Percentiles rank a stretch among this genome's conserved stretches.
Evolutionary conservation across 1,284 basidiomycete genomes (phyloP).

Genomic region (Xerocomus amazonicus): DNA sequence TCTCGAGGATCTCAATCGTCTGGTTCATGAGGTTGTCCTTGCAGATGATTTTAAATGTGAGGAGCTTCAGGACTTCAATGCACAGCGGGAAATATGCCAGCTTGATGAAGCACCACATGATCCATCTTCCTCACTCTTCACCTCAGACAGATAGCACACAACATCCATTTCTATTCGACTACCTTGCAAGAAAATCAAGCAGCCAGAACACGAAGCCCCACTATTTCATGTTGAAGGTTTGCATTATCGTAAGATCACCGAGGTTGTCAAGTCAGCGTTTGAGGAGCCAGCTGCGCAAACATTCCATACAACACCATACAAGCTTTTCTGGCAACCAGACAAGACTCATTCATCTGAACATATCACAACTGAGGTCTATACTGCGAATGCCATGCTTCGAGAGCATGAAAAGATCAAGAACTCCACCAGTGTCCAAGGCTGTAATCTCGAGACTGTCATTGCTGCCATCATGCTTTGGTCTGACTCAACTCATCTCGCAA

Average conservation of each 20-base stretch:
- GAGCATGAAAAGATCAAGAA: conserved; percentile 26
- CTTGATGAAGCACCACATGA: conserved; percentile 11
- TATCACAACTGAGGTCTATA: conserved; percentile 34
- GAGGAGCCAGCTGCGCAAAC: conserved; percentile 5
- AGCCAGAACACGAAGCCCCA: not conserved
- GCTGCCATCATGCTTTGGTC: conserved; percentile 30
- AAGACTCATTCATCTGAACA: conserved; percentile 10
- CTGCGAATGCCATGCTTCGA: conserved; percentile 26
- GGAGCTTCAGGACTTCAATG: conserved; percentile 18
- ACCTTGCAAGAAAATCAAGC: conserved; percentile 14
- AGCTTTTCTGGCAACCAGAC: conserved; percentile 18
- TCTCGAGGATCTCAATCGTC: conserved; percentile 23
- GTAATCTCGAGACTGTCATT: conserved; percentile 22
- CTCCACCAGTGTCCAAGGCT: conserved; percentile 9
- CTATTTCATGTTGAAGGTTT: conserved; percentile 10
- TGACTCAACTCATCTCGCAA: conserved; percentile 32
- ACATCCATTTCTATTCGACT: conserved; percentile 17
- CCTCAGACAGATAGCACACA: conserved; percentile 24
- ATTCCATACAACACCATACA: conserved; percentile 26
- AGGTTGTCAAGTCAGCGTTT: conserved; percentile 13
- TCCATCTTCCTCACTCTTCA: not conserved
- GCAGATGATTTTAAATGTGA: conserved; percentile 19
- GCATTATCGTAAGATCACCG: conserved; percentile 9
- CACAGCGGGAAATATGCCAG: conserved; percentile 6
- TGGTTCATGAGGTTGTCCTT: conserved; percentile 31